Base-by-base conservation (phyloP, 2,329 filamentous ascomycete genomes). In the Paracoccidioides brasiliensis region DNA sequence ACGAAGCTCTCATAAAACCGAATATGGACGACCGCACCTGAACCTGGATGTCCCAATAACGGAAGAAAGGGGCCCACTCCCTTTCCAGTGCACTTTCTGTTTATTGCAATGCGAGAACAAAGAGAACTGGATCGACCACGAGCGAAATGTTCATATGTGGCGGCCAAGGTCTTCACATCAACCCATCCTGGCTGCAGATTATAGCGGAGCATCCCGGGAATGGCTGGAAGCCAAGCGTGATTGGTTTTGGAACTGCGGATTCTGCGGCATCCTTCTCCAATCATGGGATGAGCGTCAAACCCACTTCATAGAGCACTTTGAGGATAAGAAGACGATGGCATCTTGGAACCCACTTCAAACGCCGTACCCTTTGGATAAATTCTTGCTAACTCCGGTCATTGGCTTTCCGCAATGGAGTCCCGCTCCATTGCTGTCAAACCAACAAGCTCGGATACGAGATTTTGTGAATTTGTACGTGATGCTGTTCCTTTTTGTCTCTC, bases 181-280 rank as follows among this genome's bases (percentile, higher is more conserved):
- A 33, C 38, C 38, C 14, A 38, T 38, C 22, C 22, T 1, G 22
- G 22, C 22, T 22, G 22, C 22, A 22, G 2, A 22, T 38, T 50
- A 38, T 10, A 57, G 33, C 28, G n/a, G 41, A 30, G 46, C 44
- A 5, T 54, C 55, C 7, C 51, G 55, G 55, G 45, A 54, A 35
- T 56, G 55, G 55, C 44, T 56, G 14, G 55, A 56, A 46, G 45
- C 53, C 28, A 52, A 49, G 10, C 55, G 45, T 9, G 50, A 56
- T 28, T 55, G 50, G 53, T 60, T 57, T 32, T 60, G 59, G 59
- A 57, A 60, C 22, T 60, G 57, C 32, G 59, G 57, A 28, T 59
- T 60, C 40, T 60, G 59, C 40, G 50, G 54, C 5, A 32, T 52
- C 10, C 35, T 60, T 53, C 10, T 57, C 12, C 55, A 49, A 53